A percentile compares a stretch with the other conserved stretches of the same genome.
phyloP scores from a whole-genome alignment of 179 eudicot genomes.

The Beta macrorhiza region DNA sequence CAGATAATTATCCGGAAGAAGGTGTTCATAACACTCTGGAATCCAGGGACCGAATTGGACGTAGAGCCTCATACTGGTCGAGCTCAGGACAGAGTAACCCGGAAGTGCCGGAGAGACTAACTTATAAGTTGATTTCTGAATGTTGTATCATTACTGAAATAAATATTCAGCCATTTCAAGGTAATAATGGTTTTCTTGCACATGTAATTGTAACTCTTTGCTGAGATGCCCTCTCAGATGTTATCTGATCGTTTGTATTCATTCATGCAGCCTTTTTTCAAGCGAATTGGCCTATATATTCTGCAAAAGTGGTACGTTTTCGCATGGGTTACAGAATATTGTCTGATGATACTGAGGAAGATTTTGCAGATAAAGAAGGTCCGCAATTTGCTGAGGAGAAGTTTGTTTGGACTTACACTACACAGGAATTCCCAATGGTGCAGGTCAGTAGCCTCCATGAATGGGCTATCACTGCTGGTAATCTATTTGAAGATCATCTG shows the following conservation, averaged over 20 bases:
- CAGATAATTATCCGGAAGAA: constrained; percentile 76
- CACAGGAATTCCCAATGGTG: constrained; percentile 65
- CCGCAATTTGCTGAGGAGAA: constrained; percentile 42
- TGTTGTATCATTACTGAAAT: constrained; percentile 66
- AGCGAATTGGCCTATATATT: constrained; percentile 62
- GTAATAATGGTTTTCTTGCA: constrained; percentile 28
- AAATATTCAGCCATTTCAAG: constrained; percentile 65
- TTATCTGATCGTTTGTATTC: constrained; percentile 3
- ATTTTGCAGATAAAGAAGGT: constrained; percentile 21
- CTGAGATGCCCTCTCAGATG: background rate
- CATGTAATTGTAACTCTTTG: background rate
- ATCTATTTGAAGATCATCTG: background rate
- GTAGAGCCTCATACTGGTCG: constrained; percentile 75
- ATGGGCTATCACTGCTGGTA: background rate
- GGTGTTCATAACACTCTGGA: constrained; percentile 64
- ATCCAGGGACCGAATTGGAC: constrained; percentile 51
- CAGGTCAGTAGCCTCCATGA: constrained; percentile 47
- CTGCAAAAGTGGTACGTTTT: constrained; percentile 74
- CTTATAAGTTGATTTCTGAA: constrained; percentile 54
- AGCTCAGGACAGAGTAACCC: constrained; percentile 71
- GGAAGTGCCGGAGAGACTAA: constrained; percentile 61
- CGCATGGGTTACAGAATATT: constrained; percentile 60
- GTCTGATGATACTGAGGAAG: constrained; percentile 28
- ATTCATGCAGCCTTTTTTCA: constrained; percentile 66
- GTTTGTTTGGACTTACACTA: constrained; percentile 72